Base-by-base conservation (phyloP, 495 filamentous ascomycete genomes). In the Collariella sp. region DNA sequence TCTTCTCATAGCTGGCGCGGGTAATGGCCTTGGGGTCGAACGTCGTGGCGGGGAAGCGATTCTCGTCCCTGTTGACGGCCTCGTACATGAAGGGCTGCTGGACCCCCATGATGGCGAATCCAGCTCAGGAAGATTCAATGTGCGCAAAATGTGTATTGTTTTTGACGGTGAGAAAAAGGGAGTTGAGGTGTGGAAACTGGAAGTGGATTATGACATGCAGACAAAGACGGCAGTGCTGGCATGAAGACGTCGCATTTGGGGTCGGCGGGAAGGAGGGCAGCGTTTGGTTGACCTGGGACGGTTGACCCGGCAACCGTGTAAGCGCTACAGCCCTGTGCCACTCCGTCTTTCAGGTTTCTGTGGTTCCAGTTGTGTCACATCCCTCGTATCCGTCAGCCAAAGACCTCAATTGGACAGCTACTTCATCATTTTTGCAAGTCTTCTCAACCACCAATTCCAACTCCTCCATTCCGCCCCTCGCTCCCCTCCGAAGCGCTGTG, bases 1-100 rank as follows among this genome's bases (percentile, higher is more conserved):
- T 76, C 15, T 71, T 74, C 56, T 78, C 70, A 61, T 72, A 83
- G 67, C 85, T 89, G 52, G 86, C 84, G 66, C 86, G 76, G 9
- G 88, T 87, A 33, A 85, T 80, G 50, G 84, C 84, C 62, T 88
- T 93, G 13, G 90, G 90, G 62, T 96, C 87, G 71, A 93, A 96
- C 0, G 67, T 62, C 7, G 69, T 73, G 33, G 85, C 74, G 57
- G 77, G 64, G 65, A 69, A 49, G 72, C 76, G 54, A 58, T 69
- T 67, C 38, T 79, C 71, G 44, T 65, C 65, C 43, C 70, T 65
- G 48, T 56, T 64, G 40, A 76, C 68, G 31, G 70, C 66, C 61
- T 83, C 79, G 70, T 94, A 95, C 70, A 94, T 73, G 74, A 85
- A 95, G 50, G 89, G 89, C 72, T 78, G 83, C 49, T 78, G 72